Conservation (phyloP, 164 flowering plant species). For the Tinospora cordifolia region DNA sequence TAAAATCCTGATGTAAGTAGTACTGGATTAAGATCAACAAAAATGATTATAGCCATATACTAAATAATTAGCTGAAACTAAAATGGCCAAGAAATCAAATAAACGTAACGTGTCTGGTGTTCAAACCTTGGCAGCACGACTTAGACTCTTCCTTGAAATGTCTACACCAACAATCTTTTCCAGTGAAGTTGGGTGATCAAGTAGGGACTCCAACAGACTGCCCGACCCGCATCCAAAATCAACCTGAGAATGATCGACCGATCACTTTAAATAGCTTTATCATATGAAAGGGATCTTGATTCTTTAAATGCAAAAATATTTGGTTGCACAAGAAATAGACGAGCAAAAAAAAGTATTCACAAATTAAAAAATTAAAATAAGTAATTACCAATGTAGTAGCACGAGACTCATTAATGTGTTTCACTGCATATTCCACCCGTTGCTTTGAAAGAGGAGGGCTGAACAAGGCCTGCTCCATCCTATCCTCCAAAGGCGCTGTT, state of each 20-base stretch:
- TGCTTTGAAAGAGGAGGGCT: slow-evolving; percentile 95
- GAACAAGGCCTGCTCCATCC: slow-evolving; percentile 95
- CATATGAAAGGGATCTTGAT: neutral
- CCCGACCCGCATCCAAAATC: slow-evolving; percentile 99
- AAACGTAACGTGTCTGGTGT: neutral
- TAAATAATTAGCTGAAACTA: neutral
- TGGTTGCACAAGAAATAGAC: neutral
- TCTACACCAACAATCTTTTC: slow-evolving; percentile 81
- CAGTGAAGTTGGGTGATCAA: slow-evolving; percentile 56
- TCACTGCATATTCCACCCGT: slow-evolving; percentile 80
- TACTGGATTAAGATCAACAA: neutral
- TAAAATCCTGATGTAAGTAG: no score
- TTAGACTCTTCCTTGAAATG: slow-evolving; percentile 68
- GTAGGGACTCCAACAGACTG: slow-evolving; percentile 64
- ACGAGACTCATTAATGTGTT: slow-evolving; percentile 55
- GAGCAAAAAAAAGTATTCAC: neutral
- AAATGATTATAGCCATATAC: neutral
- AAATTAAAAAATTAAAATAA: neutral
- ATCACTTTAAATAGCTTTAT: neutral
- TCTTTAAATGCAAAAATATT: neutral
- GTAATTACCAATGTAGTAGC: slow-evolving; percentile 66
- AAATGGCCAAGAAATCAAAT: neutral
- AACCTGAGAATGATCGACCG: slow-evolving; percentile 41
- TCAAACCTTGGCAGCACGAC: slow-evolving; percentile 84
- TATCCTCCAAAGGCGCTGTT: slow-evolving; percentile 77